Evolutionary conservation across 768 basidiomycete genomes (phyloP).

Genomic region (Mycena albidolilacea): DNA sequence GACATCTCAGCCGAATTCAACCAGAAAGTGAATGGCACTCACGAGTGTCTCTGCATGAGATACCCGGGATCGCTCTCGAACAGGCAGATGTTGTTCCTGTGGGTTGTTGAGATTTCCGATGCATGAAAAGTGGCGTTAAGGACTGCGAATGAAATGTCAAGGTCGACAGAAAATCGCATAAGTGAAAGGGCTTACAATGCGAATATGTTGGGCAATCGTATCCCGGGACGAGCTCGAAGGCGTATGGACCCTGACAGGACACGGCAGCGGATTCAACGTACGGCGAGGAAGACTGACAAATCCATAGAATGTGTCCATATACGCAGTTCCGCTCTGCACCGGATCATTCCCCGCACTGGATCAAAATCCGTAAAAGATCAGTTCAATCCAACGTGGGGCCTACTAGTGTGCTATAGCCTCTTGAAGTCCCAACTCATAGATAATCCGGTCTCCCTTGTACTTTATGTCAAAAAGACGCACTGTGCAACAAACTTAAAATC

Average conservation of each 20-base stretch:
- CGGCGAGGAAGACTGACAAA: constrained; percentile 36
- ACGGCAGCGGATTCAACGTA: not conserved
- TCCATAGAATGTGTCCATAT: constrained; percentile 55
- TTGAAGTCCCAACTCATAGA: constrained; percentile 60
- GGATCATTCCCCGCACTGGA: constrained; percentile 64
- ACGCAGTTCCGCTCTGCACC: constrained; percentile 65
- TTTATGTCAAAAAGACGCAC: constrained; percentile 38
- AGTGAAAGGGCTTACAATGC: constrained; percentile 44
- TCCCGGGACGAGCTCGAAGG: constrained; percentile 65
- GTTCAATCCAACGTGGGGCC: not conserved
- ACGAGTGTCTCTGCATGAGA: constrained; percentile 43
- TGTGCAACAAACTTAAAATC: not conserved
- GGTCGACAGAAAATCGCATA: not conserved
- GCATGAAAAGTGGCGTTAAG: constrained; percentile 66
- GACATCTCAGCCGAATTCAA: not conserved
- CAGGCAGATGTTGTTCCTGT: constrained; percentile 65
- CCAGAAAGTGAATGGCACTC: not conserved
- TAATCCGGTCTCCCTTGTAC: constrained; percentile 64
- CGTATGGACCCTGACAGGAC: constrained; percentile 61
- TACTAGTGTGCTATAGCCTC: constrained; percentile 41
- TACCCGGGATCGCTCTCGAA: constrained; percentile 66
- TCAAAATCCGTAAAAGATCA: not conserved
- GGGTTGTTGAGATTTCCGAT: constrained; percentile 54
- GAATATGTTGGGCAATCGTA: constrained; percentile 71
- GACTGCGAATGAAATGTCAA: constrained; percentile 32